These are phyloP conservation scores for Penicillium arizonense DNA, from an alignment of 495 filamentous ascomycete genomes.

Conservation along the genomic window DNA sequence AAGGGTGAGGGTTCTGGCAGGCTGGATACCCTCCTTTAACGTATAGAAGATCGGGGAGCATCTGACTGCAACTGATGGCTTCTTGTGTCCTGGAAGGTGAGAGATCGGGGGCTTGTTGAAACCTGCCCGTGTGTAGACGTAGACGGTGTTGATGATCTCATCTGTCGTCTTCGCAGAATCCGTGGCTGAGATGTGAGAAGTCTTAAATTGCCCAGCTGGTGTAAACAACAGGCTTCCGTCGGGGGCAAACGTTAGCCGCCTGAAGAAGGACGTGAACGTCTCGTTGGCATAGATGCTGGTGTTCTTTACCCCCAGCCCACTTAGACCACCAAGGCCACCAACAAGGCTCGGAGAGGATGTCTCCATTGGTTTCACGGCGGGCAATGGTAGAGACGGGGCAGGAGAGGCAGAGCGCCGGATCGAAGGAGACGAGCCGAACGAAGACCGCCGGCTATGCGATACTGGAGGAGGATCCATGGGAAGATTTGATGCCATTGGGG, in stretches of 20 bases:
- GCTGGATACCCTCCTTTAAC: slow-evolving; percentile 62
- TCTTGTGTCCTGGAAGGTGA: slow-evolving; percentile 97
- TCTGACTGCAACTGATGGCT: slow-evolving; percentile 92
- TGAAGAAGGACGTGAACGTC: slow-evolving; percentile 95
- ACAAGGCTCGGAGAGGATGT: slow-evolving; percentile 70
- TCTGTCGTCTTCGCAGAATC: slow-evolving; percentile 73
- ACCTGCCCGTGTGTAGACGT: slow-evolving; percentile 94
- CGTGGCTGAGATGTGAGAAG: slow-evolving; percentile 61
- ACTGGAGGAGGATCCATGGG: slow-evolving; percentile 97
- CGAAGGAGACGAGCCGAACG: slow-evolving; percentile 85
- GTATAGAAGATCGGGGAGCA: slow-evolving; percentile 92
- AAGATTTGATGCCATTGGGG: slow-evolving; percentile 80
- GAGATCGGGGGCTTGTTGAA: slow-evolving; percentile 97
- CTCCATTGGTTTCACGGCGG: slow-evolving; percentile 94
- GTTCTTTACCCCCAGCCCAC: slow-evolving; percentile 59
- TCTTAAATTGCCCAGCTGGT: slow-evolving; percentile 93
- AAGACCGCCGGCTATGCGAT: slow-evolving; percentile 89
- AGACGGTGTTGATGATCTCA: slow-evolving; percentile 94
- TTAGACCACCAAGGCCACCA: slow-evolving; percentile 43
- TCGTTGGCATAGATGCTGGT: slow-evolving; percentile 95
- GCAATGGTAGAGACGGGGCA: slow-evolving; percentile 90
- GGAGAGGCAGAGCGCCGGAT: slow-evolving; percentile 88
- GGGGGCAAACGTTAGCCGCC: slow-evolving; percentile 88
- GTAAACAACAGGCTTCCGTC: slow-evolving; percentile 95
- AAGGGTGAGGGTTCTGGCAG: slow-evolving; percentile 86